Conservation (phyloP, 2,329 filamentous ascomycete species). For the Aspergillus intermedius region DNA sequence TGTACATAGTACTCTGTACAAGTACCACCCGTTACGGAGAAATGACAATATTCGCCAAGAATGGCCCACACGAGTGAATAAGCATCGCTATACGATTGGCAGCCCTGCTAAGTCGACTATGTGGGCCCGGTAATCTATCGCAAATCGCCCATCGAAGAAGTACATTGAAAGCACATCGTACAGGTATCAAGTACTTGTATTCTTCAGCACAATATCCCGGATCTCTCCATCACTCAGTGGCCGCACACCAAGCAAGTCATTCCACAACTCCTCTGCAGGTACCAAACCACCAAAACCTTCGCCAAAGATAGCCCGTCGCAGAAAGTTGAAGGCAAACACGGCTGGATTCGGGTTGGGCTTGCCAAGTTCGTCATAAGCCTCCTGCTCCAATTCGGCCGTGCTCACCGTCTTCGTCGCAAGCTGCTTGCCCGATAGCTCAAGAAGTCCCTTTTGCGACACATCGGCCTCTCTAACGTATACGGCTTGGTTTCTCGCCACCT, state of each 20-base stretch:
- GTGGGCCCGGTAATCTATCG: too few species aligned
- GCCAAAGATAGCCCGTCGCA: slow-evolving; percentile 26
- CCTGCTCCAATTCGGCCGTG: slow-evolving; percentile 22
- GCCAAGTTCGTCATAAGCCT: slow-evolving; percentile 25
- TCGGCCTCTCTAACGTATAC: slow-evolving; percentile 44
- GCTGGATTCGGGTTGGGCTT: slow-evolving; percentile 18
- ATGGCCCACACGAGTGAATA: too few species aligned
- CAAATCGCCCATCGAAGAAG: too few species aligned
- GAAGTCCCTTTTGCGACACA: slow-evolving; percentile 40
- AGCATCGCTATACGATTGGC: too few species aligned
- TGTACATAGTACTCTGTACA: too few species aligned
- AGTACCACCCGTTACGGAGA: too few species aligned
- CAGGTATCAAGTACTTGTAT: neutral
- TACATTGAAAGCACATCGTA: too few species aligned
- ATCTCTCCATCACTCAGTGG: slow-evolving; percentile 29
- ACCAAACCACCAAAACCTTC: slow-evolving; percentile 27
- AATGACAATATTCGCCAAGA: too few species aligned
- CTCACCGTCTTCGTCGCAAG: slow-evolving; percentile 19
- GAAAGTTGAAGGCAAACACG: slow-evolving; percentile 21
- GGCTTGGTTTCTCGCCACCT: slow-evolving; percentile 49
- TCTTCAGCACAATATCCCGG: slow-evolving; percentile 15
- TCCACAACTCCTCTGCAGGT: slow-evolving; percentile 22
- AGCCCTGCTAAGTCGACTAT: too few species aligned
- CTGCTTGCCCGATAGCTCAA: slow-evolving; percentile 21
- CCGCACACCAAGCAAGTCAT: slow-evolving; percentile 34